Percentiles rank a stretch among this genome's conserved stretches.
These are phyloP conservation scores for Hypoxylon sp. DNA, from an alignment of 2,329 filamentous ascomycete species.

Conservation along the genomic window DNA sequence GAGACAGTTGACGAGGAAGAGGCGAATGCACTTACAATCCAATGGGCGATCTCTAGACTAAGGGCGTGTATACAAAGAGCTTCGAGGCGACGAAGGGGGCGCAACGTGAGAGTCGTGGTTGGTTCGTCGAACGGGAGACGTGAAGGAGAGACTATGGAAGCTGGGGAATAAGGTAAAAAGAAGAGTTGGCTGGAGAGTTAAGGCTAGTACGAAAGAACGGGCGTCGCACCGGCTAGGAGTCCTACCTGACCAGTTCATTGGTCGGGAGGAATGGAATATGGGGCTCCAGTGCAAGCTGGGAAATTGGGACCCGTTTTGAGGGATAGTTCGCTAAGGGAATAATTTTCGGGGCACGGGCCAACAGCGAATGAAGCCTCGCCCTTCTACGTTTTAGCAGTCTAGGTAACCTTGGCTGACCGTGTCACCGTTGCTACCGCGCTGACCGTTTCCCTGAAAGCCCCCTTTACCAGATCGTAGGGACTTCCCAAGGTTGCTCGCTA, in stretches of 20 bases:
- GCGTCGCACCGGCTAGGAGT: constrained; percentile 39
- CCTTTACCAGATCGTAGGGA: constrained; percentile 1
- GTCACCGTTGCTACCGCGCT: not conserved
- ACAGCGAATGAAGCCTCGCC: not conserved
- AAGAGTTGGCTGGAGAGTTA: constrained; percentile 41
- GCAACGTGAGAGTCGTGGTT: constrained; percentile 38
- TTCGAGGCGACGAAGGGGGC: constrained; percentile 40
- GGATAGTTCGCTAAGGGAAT: constrained; percentile 36
- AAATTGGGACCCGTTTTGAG: constrained; percentile 47
- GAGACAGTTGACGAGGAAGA: constrained; percentile 18
- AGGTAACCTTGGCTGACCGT: not conserved
- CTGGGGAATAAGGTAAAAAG: constrained; percentile 38
- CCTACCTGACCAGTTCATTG: constrained; percentile 33
- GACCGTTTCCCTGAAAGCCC: not conserved
- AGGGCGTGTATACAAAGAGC: constrained; percentile 31
- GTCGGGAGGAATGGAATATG: constrained; percentile 41
- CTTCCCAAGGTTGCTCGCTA: not conserved
- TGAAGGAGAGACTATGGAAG: constrained; percentile 43
- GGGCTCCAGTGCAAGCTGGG: constrained; percentile 48
- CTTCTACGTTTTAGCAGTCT: not conserved
- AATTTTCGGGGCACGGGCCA: constrained; percentile 27
- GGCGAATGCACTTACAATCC: constrained; percentile 44
- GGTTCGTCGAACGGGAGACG: constrained; percentile 38
- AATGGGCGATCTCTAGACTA: constrained; percentile 36
- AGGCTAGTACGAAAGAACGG: constrained; percentile 32